Conservation (phyloP, 202 grass and related monocot genomes). For the Tripidium arundinaceum region DNA sequence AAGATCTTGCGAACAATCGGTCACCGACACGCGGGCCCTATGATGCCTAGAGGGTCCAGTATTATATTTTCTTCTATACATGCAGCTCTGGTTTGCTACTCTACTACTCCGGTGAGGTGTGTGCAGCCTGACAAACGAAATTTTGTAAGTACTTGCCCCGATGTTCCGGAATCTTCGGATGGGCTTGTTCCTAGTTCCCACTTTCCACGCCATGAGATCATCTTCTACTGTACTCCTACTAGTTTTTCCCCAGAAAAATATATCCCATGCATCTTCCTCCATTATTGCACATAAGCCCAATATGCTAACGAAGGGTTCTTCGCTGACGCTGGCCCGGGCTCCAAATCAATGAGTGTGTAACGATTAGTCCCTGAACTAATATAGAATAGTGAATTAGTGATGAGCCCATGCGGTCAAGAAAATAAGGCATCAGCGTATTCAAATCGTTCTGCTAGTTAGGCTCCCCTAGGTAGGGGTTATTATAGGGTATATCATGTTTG, state of each 20-base stretch:
- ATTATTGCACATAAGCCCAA: conserved; percentile 10
- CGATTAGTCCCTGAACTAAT: not conserved
- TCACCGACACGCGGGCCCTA: not conserved
- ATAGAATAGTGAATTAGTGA: not conserved
- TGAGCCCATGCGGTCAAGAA: not conserved
- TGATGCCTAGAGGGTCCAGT: too few species aligned
- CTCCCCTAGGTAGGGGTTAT: too few species aligned
- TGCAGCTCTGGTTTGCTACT: too few species aligned
- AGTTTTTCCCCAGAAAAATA: not conserved
- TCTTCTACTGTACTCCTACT: not conserved
- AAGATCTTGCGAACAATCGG: not conserved
- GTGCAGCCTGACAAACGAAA: not conserved
- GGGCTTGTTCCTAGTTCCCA: not conserved
- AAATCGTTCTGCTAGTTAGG: not conserved
- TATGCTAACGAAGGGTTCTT: not conserved
- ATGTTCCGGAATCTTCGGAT: conserved; percentile 21
- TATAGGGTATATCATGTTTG: not conserved
- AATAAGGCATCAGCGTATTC: not conserved
- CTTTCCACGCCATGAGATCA: not conserved
- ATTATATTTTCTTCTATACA: too few species aligned
- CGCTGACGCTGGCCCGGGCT: too few species aligned
- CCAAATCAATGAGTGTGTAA: conserved; percentile 10
- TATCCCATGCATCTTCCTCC: not conserved
- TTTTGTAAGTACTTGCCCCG: not conserved
- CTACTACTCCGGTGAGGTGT: not conserved